Evolutionary conservation across 306 rosid species (phyloP).

Genomic region (Lathyrus aphaca): DNA sequence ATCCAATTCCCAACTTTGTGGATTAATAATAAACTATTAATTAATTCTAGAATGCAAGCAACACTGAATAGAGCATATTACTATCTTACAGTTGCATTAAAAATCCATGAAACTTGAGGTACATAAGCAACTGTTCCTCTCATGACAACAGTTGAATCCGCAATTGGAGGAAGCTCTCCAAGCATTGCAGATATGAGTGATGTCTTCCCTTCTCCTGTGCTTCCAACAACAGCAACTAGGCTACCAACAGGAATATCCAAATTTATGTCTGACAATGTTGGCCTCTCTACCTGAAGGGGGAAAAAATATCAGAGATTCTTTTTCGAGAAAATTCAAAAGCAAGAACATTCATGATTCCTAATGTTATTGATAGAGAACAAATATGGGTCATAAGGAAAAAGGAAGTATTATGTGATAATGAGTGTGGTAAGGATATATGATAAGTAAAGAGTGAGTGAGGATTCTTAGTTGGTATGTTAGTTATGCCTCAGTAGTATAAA

Average conservation of each 20-base stretch:
- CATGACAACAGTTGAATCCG: slow-evolving; percentile 54
- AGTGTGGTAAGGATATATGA: too few relatives aligned
- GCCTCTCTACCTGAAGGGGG: slow-evolving; percentile 62
- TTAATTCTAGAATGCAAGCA: neutral
- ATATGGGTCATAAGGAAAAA: too few relatives aligned
- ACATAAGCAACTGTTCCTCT: slow-evolving; percentile 93
- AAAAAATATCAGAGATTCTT: slow-evolving; percentile 20
- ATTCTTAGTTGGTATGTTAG: too few relatives aligned
- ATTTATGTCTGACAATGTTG: slow-evolving; percentile 78
- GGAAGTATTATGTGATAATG: too few relatives aligned
- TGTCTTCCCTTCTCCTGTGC: slow-evolving; percentile 98
- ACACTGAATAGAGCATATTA: slow-evolving; percentile 18
- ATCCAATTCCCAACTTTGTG: slow-evolving; percentile 15
- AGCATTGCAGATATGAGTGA: slow-evolving; percentile 93
- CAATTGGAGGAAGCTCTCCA: slow-evolving; percentile 74
- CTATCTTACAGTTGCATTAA: slow-evolving; percentile 89
- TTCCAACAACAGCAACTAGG: slow-evolving; percentile 94
- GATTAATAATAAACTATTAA: slow-evolving; percentile 12
- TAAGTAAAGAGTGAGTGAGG: too few relatives aligned
- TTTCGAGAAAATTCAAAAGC: slow-evolving; percentile 28
- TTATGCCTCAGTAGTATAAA: too few relatives aligned
- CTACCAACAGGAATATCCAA: slow-evolving; percentile 75
- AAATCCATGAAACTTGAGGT: slow-evolving; percentile 96
- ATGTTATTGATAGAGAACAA: neutral
- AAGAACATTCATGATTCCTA: slow-evolving; percentile 21